Conservation (phyloP, 805 yeast species). For the Pichia gijzeniarum region DNA sequence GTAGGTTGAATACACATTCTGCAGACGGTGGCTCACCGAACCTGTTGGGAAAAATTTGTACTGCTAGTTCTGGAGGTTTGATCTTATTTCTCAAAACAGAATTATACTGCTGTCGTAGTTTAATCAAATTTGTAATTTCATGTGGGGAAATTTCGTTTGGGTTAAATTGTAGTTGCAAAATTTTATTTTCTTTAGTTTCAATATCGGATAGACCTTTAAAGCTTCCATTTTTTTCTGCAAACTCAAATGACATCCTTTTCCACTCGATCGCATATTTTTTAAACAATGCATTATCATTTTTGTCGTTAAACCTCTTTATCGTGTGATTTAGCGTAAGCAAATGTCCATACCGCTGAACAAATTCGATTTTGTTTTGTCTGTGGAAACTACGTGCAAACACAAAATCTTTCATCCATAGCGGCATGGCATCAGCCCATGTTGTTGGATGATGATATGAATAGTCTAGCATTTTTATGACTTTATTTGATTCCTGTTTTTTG, state of each 20-base stretch:
- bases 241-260: background rate
- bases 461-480: background rate
- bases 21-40: constrained; percentile 21
- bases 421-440: background rate
- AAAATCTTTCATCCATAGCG: constrained; percentile 2
- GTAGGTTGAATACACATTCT: constrained; percentile 15
- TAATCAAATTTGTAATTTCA: background rate
- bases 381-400: background rate
- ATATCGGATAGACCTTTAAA: background rate
- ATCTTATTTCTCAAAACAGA: constrained; percentile 10
- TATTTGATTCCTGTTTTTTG: constrained; percentile 2
- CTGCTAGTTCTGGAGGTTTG: constrained; percentile 12
- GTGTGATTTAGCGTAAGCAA: constrained; percentile 2
- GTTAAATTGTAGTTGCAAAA: background rate
- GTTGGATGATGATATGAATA: background rate
- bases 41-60: constrained; percentile 16
- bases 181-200: background rate
- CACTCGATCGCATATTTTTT: background rate
- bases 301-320: background rate
- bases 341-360: constrained; percentile 1
- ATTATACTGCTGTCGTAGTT: constrained; percentile 15
- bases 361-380: background rate
- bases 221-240: background rate
- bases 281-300: background rate
- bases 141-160: background rate